Conservation (phyloP, 2,329 filamentous ascomycete genomes). For the Penicillium paneum region DNA sequence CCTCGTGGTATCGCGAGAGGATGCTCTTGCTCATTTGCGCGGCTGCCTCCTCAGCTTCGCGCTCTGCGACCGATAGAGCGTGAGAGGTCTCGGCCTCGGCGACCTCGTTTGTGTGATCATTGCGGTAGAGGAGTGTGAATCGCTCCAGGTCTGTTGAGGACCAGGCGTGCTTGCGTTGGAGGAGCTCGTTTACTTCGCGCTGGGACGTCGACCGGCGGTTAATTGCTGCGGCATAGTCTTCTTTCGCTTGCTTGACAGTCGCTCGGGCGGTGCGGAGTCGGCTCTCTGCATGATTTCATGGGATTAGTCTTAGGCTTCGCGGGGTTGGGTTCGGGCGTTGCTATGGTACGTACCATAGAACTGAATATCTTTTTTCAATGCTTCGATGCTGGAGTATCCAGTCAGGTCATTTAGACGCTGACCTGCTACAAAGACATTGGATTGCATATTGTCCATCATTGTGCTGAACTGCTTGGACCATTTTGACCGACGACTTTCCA, state of each 20-base stretch:
- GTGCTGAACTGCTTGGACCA: slow-evolving; percentile 61
- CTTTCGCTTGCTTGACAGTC: slow-evolving; percentile 68
- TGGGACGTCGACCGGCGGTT: slow-evolving; percentile 81
- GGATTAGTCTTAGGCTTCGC: background rate
- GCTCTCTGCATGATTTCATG: slow-evolving; percentile 44
- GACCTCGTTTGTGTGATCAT: slow-evolving; percentile 89
- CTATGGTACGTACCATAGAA: slow-evolving; percentile 51
- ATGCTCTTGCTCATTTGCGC: slow-evolving; percentile 77
- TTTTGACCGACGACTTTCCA: slow-evolving; percentile 52
- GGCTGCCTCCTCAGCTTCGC: slow-evolving; percentile 72
- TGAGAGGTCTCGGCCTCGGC: slow-evolving; percentile 71
- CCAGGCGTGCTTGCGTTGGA: slow-evolving; percentile 94
- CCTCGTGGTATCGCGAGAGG: slow-evolving; percentile 90
- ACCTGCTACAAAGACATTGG: slow-evolving; percentile 77
- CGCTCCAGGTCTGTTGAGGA: slow-evolving; percentile 81
- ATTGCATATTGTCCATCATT: slow-evolving; percentile 86
- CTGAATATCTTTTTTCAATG: slow-evolving; percentile 74
- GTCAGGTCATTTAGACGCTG: slow-evolving; percentile 91
- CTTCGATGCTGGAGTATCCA: slow-evolving; percentile 87
- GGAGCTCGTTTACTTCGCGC: slow-evolving; percentile 88
- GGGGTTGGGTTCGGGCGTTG: too few species aligned
- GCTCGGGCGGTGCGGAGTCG: slow-evolving; percentile 55
- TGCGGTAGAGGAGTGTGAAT: slow-evolving; percentile 88
- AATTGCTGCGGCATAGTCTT: slow-evolving; percentile 78
- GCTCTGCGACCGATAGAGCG: slow-evolving; percentile 70